Base-by-base conservation (phyloP, 1,284 basidiomycete genomes). In the Pascua guehoae region DNA sequence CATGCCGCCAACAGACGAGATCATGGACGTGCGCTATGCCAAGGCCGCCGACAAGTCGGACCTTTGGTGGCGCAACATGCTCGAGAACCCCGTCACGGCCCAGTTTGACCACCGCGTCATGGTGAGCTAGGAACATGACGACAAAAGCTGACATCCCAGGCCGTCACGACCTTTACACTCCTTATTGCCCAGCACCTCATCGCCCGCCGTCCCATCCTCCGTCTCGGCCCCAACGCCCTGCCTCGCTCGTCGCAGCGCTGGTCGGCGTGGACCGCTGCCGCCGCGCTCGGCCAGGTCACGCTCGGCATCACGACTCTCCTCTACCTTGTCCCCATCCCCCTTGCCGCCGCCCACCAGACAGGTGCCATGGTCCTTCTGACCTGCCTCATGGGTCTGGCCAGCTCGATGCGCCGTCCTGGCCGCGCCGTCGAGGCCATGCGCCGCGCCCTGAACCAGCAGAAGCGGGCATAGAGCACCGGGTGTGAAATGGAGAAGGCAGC, bases 71-170 rank as follows among this genome's bases (percentile, higher is more conserved):
- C 82, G 94, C 57, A 98, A 98, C 75, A 81, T 98, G 51, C 85
- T 96, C 61, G 95, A 98, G 78, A 99, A 99, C 73, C 96, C 96
- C 5, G 94, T 90, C 10, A 97, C 96, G 0, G 94, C 95, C 10
- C 96, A 99, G 75, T 95, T 98, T 68, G 85, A 98, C 72, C 96
- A 99, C 76, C 87, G 96, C 41, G 81, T 93, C 47, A 82, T 98
- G 48, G 93, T 90, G 66, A 75, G 87, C 74, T 14, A 16, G 5
- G 38, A 39, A 15, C 14, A 17, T 9, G 24, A 16, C 16, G n/a
- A n/a, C 37, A 24, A 5, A 2, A 42, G 18, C 40, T 56, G 49
- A 51, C 62, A 24, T 57, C 5, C 24, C 63, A 93, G 88, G 89
- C 91, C 14, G 86, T 85, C 47, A 86, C 89, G 0, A 94, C 92